Conservation (phyloP, 306 rosid genomes). For the Astragalus glycyphyllos region DNA sequence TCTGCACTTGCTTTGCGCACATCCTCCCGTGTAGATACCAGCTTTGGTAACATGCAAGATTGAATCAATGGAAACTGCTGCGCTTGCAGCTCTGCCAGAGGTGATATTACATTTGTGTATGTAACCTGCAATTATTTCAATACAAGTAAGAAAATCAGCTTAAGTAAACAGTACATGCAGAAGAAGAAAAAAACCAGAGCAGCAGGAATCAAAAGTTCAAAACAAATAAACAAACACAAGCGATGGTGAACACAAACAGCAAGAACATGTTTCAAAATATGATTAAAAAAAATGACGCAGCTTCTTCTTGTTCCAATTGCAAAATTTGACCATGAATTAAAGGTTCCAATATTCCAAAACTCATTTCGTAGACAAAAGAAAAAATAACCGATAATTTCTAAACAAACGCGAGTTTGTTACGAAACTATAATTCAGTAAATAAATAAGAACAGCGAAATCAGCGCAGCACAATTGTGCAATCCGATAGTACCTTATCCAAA, state of each 20-base stretch:
- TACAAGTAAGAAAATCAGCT: conserved; percentile 34
- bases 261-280: background rate
- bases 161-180: background rate
- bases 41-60: conserved; percentile 82
- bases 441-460: background rate
- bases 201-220: background rate
- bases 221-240: conserved; percentile 9
- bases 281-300: background rate
- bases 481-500: conserved; percentile 69
- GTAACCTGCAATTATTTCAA: conserved; percentile 67
- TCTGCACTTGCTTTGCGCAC: conserved; percentile 89
- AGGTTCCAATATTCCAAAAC: conserved; percentile 13
- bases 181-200: background rate
- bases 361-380: background rate
- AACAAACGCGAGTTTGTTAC: background rate
- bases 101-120: conserved; percentile 66
- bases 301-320: conserved; percentile 19
- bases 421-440: conserved; percentile 20
- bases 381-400: background rate
- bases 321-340: conserved; percentile 20
- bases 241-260: conserved; percentile 3
- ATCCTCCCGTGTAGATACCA: conserved; percentile 70
- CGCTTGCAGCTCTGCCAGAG: conserved; percentile 85
- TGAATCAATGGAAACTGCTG: conserved; percentile 80
- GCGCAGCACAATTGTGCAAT: background rate